A percentile compares a stretch with the other conserved stretches of the same genome.
Evolutionary conservation across 768 basidiomycete species (phyloP).

Genomic region (Mycena capillaripes): DNA sequence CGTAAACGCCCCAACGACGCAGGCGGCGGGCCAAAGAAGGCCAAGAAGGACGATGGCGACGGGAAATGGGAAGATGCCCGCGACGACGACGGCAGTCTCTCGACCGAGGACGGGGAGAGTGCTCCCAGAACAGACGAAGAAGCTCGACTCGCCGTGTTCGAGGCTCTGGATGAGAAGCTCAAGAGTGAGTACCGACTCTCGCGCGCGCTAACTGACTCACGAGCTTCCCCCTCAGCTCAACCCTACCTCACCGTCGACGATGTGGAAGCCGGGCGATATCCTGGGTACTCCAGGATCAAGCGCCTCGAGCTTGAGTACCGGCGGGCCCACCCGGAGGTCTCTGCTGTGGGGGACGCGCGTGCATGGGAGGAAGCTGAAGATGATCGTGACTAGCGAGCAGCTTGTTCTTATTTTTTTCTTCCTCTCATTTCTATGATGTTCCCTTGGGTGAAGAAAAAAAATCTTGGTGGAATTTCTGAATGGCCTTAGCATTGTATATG

Average conservation of each 20-base stretch:
- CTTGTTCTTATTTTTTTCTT: too few relatives aligned
- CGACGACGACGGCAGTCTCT: not conserved
- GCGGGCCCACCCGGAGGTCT: slow-evolving; percentile 11
- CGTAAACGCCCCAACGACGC: not conserved
- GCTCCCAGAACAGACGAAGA: too few relatives aligned
- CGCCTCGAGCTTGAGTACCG: not conserved
- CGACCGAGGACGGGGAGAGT: not conserved
- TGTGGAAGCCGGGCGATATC: slow-evolving; percentile 4
- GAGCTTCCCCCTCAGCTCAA: not conserved
- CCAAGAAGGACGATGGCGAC: not conserved
- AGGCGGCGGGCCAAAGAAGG: not conserved
- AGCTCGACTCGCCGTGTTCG: not conserved
- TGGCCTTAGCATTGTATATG: too few relatives aligned
- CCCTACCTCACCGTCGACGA: slow-evolving; percentile 1
- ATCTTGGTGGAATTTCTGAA: too few relatives aligned
- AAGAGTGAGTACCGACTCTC: slow-evolving; percentile 5
- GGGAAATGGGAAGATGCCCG: not conserved
- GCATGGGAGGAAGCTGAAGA: not conserved
- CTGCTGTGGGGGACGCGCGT: not conserved
- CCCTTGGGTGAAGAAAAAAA: too few relatives aligned
- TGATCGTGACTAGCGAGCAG: too few relatives aligned
- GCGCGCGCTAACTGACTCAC: not conserved
- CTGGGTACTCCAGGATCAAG: not conserved
- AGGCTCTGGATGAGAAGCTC: not conserved
- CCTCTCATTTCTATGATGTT: too few relatives aligned